Conservation (phyloP, 202 grass and related monocot species). For the Panicum virgatum region DNA sequence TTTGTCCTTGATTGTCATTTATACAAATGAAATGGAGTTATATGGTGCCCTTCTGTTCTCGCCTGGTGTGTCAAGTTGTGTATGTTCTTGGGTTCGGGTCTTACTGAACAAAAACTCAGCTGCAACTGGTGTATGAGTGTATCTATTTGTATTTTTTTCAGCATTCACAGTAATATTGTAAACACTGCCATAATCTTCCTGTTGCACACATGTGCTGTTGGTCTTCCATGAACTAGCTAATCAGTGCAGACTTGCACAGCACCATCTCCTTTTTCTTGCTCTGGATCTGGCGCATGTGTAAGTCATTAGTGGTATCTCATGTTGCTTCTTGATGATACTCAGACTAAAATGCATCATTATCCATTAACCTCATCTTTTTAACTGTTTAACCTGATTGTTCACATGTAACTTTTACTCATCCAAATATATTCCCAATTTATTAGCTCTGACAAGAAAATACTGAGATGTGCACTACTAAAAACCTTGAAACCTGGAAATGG, state of each 20-base stretch:
- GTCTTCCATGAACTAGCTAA: not conserved
- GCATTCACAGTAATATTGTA: not conserved
- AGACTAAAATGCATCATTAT: not conserved
- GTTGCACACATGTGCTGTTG: not conserved
- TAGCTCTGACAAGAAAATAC: not conserved
- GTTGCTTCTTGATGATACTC: not conserved
- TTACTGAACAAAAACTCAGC: not conserved
- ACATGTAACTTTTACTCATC: not conserved
- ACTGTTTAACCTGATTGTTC: not conserved
- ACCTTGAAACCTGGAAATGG: not conserved
- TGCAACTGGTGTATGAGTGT: not conserved
- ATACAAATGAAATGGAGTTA: slow-evolving; percentile 35
- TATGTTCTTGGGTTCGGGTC: not conserved
- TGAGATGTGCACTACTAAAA: not conserved
- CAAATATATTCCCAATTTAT: not conserved
- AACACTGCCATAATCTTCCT: not conserved
- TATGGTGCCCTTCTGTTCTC: not conserved
- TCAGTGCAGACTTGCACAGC: not conserved
- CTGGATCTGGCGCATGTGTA: not conserved
- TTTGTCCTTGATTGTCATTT: slow-evolving; percentile 12
- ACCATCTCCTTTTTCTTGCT: not conserved
- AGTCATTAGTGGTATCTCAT: not conserved
- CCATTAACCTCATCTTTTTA: not conserved
- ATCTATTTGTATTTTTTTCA: not conserved
- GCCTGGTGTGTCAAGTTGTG: slow-evolving; percentile 8